A percentile compares a stretch with the other conserved stretches of the same genome.
phyloP scores from a whole-genome alignment of 148 eudicot genomes.

The Cornus florida region DNA sequence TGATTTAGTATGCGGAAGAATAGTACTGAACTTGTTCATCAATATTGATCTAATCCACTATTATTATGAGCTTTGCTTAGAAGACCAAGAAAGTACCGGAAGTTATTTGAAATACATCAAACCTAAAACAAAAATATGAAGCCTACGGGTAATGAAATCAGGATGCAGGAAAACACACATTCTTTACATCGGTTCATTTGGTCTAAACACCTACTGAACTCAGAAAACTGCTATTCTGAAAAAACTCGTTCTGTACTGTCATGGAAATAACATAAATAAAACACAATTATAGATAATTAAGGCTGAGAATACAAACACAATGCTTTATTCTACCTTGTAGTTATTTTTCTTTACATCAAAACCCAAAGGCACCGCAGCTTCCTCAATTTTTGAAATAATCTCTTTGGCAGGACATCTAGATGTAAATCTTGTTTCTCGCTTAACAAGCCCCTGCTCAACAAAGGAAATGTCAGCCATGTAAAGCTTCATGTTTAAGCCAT shows the following conservation, averaged over 20 bases:
- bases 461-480: constrained; percentile 7
- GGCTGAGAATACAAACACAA: neutral
- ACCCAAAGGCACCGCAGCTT: constrained; percentile 76
- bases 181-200: neutral
- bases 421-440: constrained; percentile 88
- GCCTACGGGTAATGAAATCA: neutral
- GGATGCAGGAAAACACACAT: neutral
- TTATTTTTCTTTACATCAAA: constrained; percentile 78
- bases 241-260: neutral
- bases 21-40: no score
- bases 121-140: neutral
- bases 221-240: neutral
- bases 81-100: neutral
- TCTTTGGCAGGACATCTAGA: constrained; percentile 67
- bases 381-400: constrained; percentile 76
- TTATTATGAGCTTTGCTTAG: neutral
- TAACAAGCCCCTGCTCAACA: constrained; percentile 64
- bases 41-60: neutral
- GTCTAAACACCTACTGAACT: neutral
- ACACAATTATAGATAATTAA: neutral
- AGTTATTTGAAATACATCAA: neutral
- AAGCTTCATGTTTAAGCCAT: neutral
- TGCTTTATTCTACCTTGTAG: constrained; percentile 52
- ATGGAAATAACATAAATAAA: neutral
- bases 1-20: neutral